Evolutionary conservation across 495 filamentous ascomycete genomes (phyloP), one percentile per base, ranked within the genome.

Genomic region (Aspergillus ellipticus): DNA sequence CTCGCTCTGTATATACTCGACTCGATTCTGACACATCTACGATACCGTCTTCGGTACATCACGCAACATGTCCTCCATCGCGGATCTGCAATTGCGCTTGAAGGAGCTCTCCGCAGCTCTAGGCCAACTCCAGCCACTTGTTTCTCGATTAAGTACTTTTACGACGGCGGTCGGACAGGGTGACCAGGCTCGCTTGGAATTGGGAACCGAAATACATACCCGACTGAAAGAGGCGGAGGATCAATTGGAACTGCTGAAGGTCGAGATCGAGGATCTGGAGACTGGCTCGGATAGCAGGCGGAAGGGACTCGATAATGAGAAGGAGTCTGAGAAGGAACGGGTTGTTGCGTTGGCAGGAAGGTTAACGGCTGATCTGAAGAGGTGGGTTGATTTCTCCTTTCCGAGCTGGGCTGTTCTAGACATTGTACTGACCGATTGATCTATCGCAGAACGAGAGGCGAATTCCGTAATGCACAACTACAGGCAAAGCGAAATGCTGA

Each of bases 401-500:
- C 7, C 7, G 24, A 28, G 24, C 24, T 33, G 35, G 8, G 19
- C 13, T 35, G 31, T 21, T 48, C 1, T 15, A 20, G 19, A 17
- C 41, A 5, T 11, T 19, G 26, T 37, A 45, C 20, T 20, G 37
- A 51, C 21, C 16, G 20, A 37, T 16, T 28, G 35, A 7, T 7
- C 42, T 52, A 47, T 33, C 20, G 6, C 35, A 52, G 90, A 53
- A 85, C 83, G 39, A 83, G 89, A 51, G 75, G 73, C 21, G 81
- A 87, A 43, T 97, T 94, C 70, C 88, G 94, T 55, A 87, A 82
- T 65, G 92, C 93, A 22, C 90, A 96, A 63, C 77, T 96, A 53
- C 75, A 84, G 49, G 92, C 94, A 21, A 92, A 90, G 65, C 82
- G 83, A 48, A 88, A 84, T 74, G 79, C 91, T 19, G 83, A 89